phyloP scores from a whole-genome alignment of 352 stramenopile genomes.

The Phytophthora pluvialis region DNA sequence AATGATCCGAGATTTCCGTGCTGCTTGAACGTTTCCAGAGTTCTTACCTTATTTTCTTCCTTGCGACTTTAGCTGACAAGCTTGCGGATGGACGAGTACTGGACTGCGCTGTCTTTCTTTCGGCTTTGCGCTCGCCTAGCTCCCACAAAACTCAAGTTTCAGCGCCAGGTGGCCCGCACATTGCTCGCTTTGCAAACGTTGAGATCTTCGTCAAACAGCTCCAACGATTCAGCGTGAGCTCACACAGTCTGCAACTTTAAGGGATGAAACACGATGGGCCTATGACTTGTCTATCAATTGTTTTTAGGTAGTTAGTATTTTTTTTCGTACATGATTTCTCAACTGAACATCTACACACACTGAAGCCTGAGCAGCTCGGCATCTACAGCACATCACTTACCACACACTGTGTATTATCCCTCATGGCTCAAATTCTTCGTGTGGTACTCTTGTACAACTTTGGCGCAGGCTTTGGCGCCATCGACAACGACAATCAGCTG shows the following conservation, averaged over 20 bases:
- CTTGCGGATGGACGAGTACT: slow-evolving; percentile 39
- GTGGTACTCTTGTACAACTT: slow-evolving; percentile 35
- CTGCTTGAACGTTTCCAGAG: background rate
- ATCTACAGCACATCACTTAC: slow-evolving; percentile 12
- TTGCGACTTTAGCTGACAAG: slow-evolving; percentile 45
- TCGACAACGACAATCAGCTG: slow-evolving; percentile 37
- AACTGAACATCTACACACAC: slow-evolving; percentile 19
- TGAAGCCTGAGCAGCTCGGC: slow-evolving; percentile 2
- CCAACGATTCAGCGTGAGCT: slow-evolving; percentile 17
- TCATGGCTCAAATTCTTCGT: slow-evolving; percentile 10
- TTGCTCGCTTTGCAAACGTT: slow-evolving; percentile 48
- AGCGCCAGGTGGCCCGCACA: slow-evolving; percentile 52
- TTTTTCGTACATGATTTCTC: slow-evolving; percentile 28
- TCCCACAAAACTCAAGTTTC: slow-evolving; percentile 55
- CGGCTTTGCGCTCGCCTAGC: slow-evolving; percentile 46
- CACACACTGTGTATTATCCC: background rate
- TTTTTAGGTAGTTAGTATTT: slow-evolving; percentile 30
- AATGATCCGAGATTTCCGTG: background rate
- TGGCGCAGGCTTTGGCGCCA: slow-evolving; percentile 26
- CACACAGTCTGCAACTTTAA: background rate
- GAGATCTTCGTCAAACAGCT: slow-evolving; percentile 32
- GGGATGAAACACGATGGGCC: background rate
- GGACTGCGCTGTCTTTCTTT: slow-evolving; percentile 56
- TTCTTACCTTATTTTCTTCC: slow-evolving; percentile 3
- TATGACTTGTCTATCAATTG: slow-evolving; percentile 19